Conservation (phyloP, 129 eudicot genomes). For the Artemisia argyi region DNA sequence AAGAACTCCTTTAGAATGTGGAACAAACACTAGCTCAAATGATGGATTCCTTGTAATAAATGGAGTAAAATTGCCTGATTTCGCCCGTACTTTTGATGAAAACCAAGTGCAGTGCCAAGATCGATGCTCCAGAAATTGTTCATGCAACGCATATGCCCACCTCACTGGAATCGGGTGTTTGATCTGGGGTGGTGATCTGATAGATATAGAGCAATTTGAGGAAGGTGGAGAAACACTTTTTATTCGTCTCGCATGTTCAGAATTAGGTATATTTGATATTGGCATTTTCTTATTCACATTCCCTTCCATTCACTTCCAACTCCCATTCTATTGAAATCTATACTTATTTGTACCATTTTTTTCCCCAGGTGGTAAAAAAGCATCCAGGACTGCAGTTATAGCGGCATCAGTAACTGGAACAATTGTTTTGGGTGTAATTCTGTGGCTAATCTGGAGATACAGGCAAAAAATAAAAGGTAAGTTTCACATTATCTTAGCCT, state of each 20-base stretch:
- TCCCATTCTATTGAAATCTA: neutral
- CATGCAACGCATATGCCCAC: constrained; percentile 52
- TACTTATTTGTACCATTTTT: neutral
- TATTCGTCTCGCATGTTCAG: constrained; percentile 45
- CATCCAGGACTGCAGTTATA: constrained; percentile 21
- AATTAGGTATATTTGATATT: constrained; percentile 32
- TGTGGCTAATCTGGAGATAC: constrained; percentile 42
- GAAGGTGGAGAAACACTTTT: constrained; percentile 48
- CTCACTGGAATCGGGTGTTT: constrained; percentile 43
- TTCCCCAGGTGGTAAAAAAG: constrained; percentile 22
- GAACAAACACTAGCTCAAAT: constrained; percentile 15
- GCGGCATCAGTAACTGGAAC: constrained; percentile 27
- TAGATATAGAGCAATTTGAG: constrained; percentile 38
- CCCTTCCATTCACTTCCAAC: neutral
- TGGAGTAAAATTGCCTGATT: constrained; percentile 45
- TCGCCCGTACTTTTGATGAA: constrained; percentile 23
- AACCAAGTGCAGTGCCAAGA: constrained; percentile 28
- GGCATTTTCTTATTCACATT: neutral
- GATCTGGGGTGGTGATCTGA: constrained; percentile 13
- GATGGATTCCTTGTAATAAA: constrained; percentile 39
- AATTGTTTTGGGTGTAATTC: constrained; percentile 15
- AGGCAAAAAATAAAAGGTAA: constrained; percentile 36
- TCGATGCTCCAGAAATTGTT: constrained; percentile 51
- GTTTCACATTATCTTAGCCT: neutral
- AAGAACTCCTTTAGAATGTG: constrained; percentile 33